A percentile compares a stretch with the other conserved stretches of the same genome.
These are phyloP conservation scores for Plicaturopsis crispa DNA, from an alignment of 768 basidiomycete species.

Conservation along the genomic window DNA sequence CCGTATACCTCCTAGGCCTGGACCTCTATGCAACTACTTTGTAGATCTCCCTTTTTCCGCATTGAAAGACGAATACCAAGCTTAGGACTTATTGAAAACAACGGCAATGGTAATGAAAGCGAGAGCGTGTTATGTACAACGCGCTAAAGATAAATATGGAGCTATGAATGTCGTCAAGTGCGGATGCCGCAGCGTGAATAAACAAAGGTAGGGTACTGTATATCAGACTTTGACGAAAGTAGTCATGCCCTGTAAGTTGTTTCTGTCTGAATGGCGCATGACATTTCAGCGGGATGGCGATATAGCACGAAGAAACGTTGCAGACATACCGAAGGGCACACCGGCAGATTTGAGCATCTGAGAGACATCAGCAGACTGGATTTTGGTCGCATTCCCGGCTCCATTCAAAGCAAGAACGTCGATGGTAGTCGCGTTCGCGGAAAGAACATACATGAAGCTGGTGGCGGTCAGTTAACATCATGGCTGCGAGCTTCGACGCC, in stretches of 20 bases:
- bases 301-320: neutral
- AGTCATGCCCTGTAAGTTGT: constrained; percentile 30
- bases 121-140: too few relatives aligned
- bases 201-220: neutral
- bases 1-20: too few relatives aligned
- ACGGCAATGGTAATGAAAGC: too few relatives aligned
- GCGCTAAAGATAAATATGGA: too few relatives aligned
- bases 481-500: too few relatives aligned
- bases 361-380: constrained; percentile 24
- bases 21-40: too few relatives aligned
- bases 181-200: neutral
- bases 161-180: too few relatives aligned
- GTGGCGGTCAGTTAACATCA: too few relatives aligned
- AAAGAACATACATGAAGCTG: constrained; percentile 35
- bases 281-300: neutral
- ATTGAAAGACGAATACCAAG: too few relatives aligned
- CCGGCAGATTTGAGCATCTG: constrained; percentile 23
- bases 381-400: constrained; percentile 23
- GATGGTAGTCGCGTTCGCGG: constrained; percentile 29
- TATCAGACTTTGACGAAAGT: constrained; percentile 15
- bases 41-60: too few relatives aligned
- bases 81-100: too few relatives aligned
- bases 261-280: constrained; percentile 12
- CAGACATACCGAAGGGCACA: constrained; percentile 26
- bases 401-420: constrained; percentile 31